These are phyloP conservation scores for Zygotorulaspora florentina DNA, from an alignment of 805 yeast species.

Conservation along the genomic window DNA sequence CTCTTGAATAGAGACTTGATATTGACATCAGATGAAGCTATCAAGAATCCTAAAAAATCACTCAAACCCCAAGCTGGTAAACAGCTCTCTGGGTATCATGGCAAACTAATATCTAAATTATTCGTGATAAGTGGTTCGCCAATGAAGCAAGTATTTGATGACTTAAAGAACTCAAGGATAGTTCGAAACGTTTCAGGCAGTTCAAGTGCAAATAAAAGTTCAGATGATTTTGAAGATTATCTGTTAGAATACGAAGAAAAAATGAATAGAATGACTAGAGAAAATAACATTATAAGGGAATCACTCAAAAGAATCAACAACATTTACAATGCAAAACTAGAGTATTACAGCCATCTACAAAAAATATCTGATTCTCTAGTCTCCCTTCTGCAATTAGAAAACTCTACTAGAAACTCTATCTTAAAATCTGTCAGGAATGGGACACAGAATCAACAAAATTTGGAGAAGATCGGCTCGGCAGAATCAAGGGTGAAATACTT, in stretches of 20 bases:
- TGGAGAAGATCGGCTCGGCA: constrained; percentile 27
- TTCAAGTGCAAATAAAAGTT: constrained; percentile 4
- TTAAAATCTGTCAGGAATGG: constrained; percentile 24
- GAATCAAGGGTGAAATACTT: constrained; percentile 48
- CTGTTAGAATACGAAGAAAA: constrained; percentile 23
- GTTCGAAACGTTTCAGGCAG: constrained; percentile 17
- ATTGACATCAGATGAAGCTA: constrained; percentile 26
- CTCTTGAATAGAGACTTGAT: constrained; percentile 42
- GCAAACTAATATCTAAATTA: constrained; percentile 26
- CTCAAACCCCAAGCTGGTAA: constrained; percentile 19
- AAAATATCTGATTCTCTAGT: constrained; percentile 78
- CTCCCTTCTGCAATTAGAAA: constrained; percentile 38
- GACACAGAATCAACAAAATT: constrained; percentile 20
- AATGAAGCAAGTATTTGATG: constrained; percentile 32
- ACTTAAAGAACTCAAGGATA: constrained; percentile 29
- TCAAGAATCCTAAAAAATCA: constrained; percentile 18
- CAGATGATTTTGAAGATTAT: constrained; percentile 26
- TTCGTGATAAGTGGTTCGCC: constrained; percentile 25
- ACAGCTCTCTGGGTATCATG: constrained; percentile 32
- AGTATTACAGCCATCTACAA: constrained; percentile 81
- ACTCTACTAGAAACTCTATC: constrained; percentile 14
- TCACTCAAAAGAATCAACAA: constrained; percentile 51
- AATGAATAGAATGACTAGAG: constrained; percentile 20
- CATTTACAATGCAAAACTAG: constrained; percentile 74
- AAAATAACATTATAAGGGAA: constrained; percentile 35